These are phyloP conservation scores for Dactylella cylindrospora DNA, from an alignment of 2,329 filamentous ascomycete species.

Conservation along the genomic window DNA sequence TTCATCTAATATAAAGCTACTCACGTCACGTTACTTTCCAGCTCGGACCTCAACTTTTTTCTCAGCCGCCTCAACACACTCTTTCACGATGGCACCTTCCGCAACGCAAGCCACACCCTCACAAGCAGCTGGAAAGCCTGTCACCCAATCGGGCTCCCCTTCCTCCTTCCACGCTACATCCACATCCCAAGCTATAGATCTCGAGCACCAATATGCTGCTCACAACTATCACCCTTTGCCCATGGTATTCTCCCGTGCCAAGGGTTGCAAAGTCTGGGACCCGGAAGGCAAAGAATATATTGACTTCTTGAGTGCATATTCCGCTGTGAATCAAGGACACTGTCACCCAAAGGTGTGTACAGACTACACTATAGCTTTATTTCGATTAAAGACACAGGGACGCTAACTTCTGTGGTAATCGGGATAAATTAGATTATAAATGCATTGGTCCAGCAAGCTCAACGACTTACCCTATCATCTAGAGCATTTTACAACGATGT, in stretches of 20 bases:
- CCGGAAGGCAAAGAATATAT: constrained; percentile 94
- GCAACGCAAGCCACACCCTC: constrained; percentile 24
- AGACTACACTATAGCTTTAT: background rate
- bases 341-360: constrained; percentile 81
- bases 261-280: constrained; percentile 90
- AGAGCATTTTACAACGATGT: constrained; percentile 98
- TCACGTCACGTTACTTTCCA: too few relatives aligned
- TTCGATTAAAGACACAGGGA: background rate
- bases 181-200: constrained; percentile 73
- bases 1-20: too few relatives aligned
- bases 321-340: constrained; percentile 95
- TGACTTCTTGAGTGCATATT: constrained; percentile 97
- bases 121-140: background rate
- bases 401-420: background rate
- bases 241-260: constrained; percentile 83
- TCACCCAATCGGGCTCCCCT: constrained; percentile 17
- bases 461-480: constrained; percentile 85
- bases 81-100: constrained; percentile 30
- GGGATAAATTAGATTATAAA: constrained; percentile 61
- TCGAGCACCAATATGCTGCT: constrained; percentile 81
- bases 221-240: constrained; percentile 99
- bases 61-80: too few relatives aligned
- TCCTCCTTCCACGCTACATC: constrained; percentile 70
- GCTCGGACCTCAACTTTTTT: too few relatives aligned
- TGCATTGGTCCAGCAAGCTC: constrained; percentile 83